Conservation (phyloP, 1,284 basidiomycete genomes). For the Heimioporus retisporus region DNA sequence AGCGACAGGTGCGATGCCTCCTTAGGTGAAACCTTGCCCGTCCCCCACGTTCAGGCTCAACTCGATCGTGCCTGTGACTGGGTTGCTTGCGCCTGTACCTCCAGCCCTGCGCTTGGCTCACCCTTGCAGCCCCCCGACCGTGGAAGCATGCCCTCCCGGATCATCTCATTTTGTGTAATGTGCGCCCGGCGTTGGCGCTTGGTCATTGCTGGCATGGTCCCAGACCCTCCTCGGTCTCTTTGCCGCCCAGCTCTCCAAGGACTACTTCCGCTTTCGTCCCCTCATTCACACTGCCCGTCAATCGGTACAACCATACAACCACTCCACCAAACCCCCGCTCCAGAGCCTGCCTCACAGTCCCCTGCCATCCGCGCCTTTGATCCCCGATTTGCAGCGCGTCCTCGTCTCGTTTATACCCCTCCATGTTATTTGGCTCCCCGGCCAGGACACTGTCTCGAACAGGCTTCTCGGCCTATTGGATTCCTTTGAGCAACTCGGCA, state of each 20-base stretch:
- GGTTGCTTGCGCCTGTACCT: conserved; percentile 49
- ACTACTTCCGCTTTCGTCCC: conserved; percentile 31
- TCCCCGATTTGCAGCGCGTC: conserved; percentile 72
- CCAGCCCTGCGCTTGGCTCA: conserved; percentile 9
- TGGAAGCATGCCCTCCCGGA: conserved; percentile 64
- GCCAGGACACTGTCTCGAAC: conserved; percentile 63
- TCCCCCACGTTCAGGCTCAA: conserved; percentile 64
- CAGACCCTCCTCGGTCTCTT: conserved; percentile 59
- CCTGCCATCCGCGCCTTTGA: conserved; percentile 71
- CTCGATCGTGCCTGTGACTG: conserved; percentile 72
- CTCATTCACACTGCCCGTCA: conserved; percentile 32
- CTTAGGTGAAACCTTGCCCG: conserved; percentile 75
- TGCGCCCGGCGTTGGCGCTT: conserved; percentile 29
- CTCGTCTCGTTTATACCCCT: conserved; percentile 83
- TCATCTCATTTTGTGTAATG: conserved; percentile 69
- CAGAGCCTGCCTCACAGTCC: conserved; percentile 55
- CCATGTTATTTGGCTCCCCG: conserved; percentile 65
- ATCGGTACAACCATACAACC: conserved; percentile 31
- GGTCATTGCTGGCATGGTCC: conserved; percentile 10
- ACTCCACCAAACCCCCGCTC: conserved; percentile 32
- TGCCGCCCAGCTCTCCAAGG: conserved; percentile 42
- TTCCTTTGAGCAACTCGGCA: conserved; percentile 65
- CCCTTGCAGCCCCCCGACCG: conserved; percentile 45
- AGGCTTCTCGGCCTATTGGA: conserved; percentile 61
- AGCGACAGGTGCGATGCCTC: conserved; percentile 88